A percentile compares a stretch with the other conserved stretches of the same genome.
Evolutionary conservation across 1,139 yeast species (phyloP).

Genomic region (Hemisphaericaspora subhashii): DNA sequence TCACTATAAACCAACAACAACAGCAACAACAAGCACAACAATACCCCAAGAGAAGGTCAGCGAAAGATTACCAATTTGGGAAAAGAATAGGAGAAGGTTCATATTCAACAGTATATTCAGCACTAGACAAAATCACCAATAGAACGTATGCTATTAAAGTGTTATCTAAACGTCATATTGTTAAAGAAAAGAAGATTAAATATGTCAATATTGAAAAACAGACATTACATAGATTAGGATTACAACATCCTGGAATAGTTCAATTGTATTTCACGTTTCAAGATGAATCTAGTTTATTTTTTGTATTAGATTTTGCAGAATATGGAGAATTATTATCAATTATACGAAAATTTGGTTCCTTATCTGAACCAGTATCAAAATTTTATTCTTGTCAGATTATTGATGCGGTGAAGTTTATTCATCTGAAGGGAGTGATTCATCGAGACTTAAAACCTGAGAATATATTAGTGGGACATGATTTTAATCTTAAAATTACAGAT

Average conservation of each 20-base stretch:
- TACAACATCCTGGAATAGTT: slow-evolving; percentile 64
- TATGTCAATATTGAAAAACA: slow-evolving; percentile 79
- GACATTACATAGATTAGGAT: slow-evolving; percentile 69
- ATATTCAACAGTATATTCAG: slow-evolving; percentile 72
- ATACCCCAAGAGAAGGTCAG: slow-evolving; percentile 33
- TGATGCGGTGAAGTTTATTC: slow-evolving; percentile 86
- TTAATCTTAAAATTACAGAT: slow-evolving; percentile 90
- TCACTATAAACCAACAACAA: slow-evolving; percentile 6
- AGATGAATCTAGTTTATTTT: slow-evolving; percentile 69
- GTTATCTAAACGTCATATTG: slow-evolving; percentile 70
- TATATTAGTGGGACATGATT: slow-evolving; percentile 72
- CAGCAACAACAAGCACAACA: slow-evolving; percentile 4
- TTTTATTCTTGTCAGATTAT: slow-evolving; percentile 77
- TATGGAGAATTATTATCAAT: slow-evolving; percentile 73
- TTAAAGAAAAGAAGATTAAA: slow-evolving; percentile 75
- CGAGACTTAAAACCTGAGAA: slow-evolving; percentile 97
- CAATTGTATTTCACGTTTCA: slow-evolving; percentile 78
- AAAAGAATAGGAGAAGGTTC: slow-evolving; percentile 79
- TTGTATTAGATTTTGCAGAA: slow-evolving; percentile 76
- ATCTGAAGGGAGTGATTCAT: slow-evolving; percentile 81
- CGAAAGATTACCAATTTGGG: slow-evolving; percentile 71
- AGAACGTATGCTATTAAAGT: slow-evolving; percentile 74
- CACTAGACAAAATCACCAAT: slow-evolving; percentile 56
- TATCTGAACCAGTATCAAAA: slow-evolving; percentile 73
- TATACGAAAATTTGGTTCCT: slow-evolving; percentile 74